A percentile compares a stretch with the other conserved stretches of the same genome.
Conservation (phyloP, 2,329 filamentous ascomycete species). For the Colletotrichum camelliae region DNA sequence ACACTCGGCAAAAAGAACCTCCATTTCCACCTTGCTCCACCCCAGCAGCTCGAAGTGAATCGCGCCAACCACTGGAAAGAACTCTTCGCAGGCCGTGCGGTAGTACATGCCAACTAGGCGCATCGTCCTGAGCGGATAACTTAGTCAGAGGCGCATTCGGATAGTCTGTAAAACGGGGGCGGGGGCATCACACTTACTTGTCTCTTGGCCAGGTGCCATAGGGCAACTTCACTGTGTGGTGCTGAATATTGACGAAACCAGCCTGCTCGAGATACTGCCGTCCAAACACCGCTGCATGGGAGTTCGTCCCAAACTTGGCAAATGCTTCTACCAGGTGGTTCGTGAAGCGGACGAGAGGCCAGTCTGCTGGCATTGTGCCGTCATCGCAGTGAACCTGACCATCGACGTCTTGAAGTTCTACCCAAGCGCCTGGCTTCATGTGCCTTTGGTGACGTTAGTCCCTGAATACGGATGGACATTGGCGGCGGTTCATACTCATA, state of each 20-base stretch:
- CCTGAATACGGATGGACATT: rapidly evolving
- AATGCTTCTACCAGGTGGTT: conserved; percentile 40
- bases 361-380: conserved; percentile 35
- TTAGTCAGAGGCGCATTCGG: background rate
- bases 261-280: conserved; percentile 39
- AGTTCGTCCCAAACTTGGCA: conserved; percentile 39
- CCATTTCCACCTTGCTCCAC: conserved; percentile 34
- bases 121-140: conserved; percentile 31
- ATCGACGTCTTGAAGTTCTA: conserved; percentile 52
- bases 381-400: conserved; percentile 44
- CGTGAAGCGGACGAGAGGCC: conserved; percentile 38
- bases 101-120: conserved; percentile 47
- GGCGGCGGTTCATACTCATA: conserved; percentile 25
- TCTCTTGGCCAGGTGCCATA: conserved; percentile 54
- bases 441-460: conserved; percentile 27
- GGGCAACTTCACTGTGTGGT: conserved; percentile 47
- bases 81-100: conserved; percentile 44
- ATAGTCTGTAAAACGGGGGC: no score
- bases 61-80: conserved; percentile 44
- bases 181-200: conserved; percentile 14
- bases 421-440: conserved; percentile 48
- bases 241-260: conserved; percentile 46
- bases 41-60: conserved; percentile 43
- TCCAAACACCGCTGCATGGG: conserved; percentile 42
- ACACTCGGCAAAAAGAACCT: conserved; percentile 31